A percentile compares a stretch with the other conserved stretches of the same genome.
Evolutionary conservation across 192 early-diverging fungal genomes (phyloP).

Genomic region (Gaertneriomyces semiglobifer): DNA sequence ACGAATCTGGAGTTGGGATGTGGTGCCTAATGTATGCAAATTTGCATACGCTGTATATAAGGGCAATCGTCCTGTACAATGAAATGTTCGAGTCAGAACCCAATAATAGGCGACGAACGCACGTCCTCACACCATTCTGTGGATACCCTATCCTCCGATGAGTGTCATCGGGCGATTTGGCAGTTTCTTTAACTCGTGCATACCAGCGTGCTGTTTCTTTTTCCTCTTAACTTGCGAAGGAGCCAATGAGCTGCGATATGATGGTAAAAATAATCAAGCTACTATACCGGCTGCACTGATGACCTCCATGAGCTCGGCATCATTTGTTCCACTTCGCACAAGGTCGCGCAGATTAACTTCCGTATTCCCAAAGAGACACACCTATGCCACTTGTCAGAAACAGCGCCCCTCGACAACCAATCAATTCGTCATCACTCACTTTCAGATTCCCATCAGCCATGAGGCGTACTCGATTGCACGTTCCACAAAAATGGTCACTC

Average conservation of each 20-base stretch:
- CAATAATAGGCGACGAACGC: too few relatives aligned
- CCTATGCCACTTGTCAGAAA: constrained; percentile 17
- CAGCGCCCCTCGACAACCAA: not conserved
- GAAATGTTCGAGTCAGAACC: too few relatives aligned
- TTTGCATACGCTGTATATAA: too few relatives aligned
- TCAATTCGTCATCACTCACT: constrained; percentile 29
- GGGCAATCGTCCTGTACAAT: too few relatives aligned
- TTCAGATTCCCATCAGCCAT: constrained; percentile 95
- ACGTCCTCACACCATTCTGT: too few relatives aligned
- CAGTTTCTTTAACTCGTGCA: constrained; percentile 73
- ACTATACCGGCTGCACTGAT: constrained; percentile 68
- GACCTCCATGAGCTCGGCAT: constrained; percentile 65
- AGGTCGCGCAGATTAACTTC: constrained; percentile 84
- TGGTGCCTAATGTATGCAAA: too few relatives aligned
- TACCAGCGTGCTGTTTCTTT: constrained; percentile 91
- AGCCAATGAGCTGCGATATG: not conserved
- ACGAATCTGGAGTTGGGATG: not conserved
- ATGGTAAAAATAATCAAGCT: not conserved
- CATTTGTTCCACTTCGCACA: constrained; percentile 60
- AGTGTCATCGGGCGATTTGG: constrained; percentile 94
- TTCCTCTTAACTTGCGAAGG: constrained; percentile 63
- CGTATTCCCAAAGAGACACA: constrained; percentile 88
- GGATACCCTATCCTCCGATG: constrained; percentile 71
- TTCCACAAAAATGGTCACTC: constrained; percentile 95
- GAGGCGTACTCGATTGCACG: constrained; percentile 90